Evolutionary conservation across 2,329 filamentous ascomycete species (phyloP), one percentile per base, ranked within the genome.

Genomic region (Scortechinia acanthostroma): DNA sequence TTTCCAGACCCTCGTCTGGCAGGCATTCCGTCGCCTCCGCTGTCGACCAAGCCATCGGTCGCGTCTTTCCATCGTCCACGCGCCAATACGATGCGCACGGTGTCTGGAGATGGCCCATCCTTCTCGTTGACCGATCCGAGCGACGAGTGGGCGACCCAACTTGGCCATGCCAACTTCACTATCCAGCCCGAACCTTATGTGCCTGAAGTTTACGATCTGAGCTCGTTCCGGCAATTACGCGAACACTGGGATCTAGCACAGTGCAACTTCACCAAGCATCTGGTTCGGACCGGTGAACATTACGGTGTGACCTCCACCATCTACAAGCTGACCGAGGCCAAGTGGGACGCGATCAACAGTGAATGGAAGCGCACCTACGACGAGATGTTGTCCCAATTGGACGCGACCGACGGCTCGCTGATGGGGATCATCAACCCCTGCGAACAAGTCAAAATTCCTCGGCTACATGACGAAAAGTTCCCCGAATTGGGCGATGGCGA

Each of bases 381-480:
- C 14, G 35, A 13, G 14, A 10, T 13, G 17, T 17, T 10, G 6
- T 13, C 10, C 6, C 10, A 40, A 19, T 17, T 40, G 13, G 35
- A 19, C 10, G 17, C 6, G 17, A 40, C 20, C 17, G 10, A 40
- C 35, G 35, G 35, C 6, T 6, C 17, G 6, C 6, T 17, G 14
- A 6, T 40, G 35, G 20, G 10, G 13, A 6, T 40, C 10, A 10
- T 40, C 35, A 6, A 19, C 17, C 35, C 35, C 6, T 40, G 35
- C 35, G 35, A 40, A 10, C 10, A 40, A 6, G 10, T 40, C 35
- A 10, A 19, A 6, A 40, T 40, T 17, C 35, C 35, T 6, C 35
- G 35, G 6, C 35, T 40, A 6, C 35, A 40, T 19, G 35, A 40
- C 35, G 17, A 40, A 13, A 40, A 40, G 35, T 40, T 40, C 35